Evolutionary conservation across 1,284 basidiomycete species (phyloP).

Genomic region (Wallemia hederae): DNA sequence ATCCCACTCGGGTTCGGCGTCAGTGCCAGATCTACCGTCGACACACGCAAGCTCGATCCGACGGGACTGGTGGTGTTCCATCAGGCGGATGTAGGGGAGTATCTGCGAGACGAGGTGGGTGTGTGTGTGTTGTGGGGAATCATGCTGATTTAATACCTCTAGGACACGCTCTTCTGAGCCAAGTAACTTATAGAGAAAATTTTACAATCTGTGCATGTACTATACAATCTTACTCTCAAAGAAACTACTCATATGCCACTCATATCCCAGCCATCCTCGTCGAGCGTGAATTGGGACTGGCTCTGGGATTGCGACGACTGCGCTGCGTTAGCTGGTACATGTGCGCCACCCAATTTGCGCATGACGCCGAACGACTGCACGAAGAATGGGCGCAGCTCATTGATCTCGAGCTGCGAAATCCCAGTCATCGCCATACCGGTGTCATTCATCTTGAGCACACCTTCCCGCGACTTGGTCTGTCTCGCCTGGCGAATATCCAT

Average conservation of each 20-base stretch:
- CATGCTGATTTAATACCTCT: too few relatives aligned
- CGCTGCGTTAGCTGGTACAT: background rate
- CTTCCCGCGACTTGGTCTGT: constrained; percentile 68
- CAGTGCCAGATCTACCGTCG: constrained; percentile 77
- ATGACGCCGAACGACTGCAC: constrained; percentile 43
- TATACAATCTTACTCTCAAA: too few relatives aligned
- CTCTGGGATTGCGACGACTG: background rate
- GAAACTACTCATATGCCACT: background rate
- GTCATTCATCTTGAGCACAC: constrained; percentile 39
- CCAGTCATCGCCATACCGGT: constrained; percentile 50
- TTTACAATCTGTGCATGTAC: background rate
- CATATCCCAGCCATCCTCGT: background rate
- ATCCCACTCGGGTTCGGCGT: constrained; percentile 88
- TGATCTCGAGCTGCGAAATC: constrained; percentile 65
- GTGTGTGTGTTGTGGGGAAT: too few relatives aligned
- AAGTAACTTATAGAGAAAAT: too few relatives aligned
- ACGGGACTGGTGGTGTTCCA: constrained; percentile 96
- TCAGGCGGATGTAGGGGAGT: constrained; percentile 94
- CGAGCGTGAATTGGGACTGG: background rate
- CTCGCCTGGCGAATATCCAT: constrained; percentile 83
- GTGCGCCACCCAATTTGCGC: constrained; percentile 13
- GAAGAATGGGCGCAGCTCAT: constrained; percentile 70
- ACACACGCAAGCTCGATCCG: constrained; percentile 93
- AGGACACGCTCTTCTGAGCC: too few relatives aligned
- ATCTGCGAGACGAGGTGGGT: constrained; percentile 64